A percentile compares a stretch with the other conserved stretches of the same genome.
These are phyloP conservation scores for Cyclotella kingstonii DNA, from an alignment of 108 stramenopile genomes.

Conservation along the genomic window DNA sequence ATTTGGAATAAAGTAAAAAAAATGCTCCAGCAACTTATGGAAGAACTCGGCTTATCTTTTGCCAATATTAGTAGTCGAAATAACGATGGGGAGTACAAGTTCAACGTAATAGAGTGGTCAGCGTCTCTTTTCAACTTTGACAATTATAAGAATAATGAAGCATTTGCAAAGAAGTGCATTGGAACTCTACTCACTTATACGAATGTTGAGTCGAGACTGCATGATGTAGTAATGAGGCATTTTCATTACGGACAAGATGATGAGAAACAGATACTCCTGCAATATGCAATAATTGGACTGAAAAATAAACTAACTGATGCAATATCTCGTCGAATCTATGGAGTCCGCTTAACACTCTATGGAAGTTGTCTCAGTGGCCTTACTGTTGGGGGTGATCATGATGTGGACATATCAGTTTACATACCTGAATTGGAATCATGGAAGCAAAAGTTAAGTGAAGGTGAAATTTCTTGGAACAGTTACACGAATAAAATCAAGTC, in stretches of 20 bases:
- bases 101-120: constrained; percentile 12
- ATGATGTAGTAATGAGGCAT: constrained; percentile 13
- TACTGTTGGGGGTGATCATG: constrained; percentile 61
- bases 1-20: constrained; percentile 11
- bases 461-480: constrained; percentile 34
- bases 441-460: constrained; percentile 51
- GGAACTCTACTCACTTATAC: constrained; percentile 1
- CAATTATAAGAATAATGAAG: constrained; percentile 5
- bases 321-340: constrained; percentile 24
- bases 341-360: constrained; percentile 55
- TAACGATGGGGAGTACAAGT: background rate
- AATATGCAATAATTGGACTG: constrained; percentile 15
- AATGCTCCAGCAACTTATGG: constrained; percentile 7
- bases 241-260: constrained; percentile 22
- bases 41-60: constrained; percentile 9
- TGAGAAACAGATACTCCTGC: constrained; percentile 16
- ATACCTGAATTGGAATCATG: constrained; percentile 42
- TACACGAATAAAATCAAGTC: constrained; percentile 58
- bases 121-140: constrained; percentile 18
- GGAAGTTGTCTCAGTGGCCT: constrained; percentile 73
- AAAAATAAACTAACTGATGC: constrained; percentile 19
- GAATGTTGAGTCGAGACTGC: constrained; percentile 5
- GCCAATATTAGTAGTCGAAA: constrained; percentile 9
- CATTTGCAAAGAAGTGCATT: constrained; percentile 22
- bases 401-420: constrained; percentile 70